Base-by-base conservation (phyloP, 768 basidiomycete species). In the Collybia nuda region DNA sequence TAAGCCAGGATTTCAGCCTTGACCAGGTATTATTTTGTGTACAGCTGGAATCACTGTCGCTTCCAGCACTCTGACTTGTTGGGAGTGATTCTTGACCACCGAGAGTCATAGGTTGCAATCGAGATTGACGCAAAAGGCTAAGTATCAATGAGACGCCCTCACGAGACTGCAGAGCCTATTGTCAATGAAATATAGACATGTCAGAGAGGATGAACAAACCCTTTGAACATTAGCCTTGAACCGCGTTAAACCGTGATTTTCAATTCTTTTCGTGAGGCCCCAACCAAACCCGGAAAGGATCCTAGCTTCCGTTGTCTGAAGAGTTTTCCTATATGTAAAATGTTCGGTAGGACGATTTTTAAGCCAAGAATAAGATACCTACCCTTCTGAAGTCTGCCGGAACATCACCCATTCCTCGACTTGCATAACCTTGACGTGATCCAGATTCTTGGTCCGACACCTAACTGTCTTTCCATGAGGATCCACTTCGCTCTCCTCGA, bases 401-500 rank as follows among this genome's bases (percentile, higher is more conserved):
- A 96, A 81, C 46, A 79, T 74, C 18, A 90, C 85, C 5, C 81
- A 82, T 68, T 98, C 95, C 55, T 92, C 84, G 28, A 96, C 87
- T 61, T 91, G 85, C 90, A 98, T 88, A 45, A 96, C 81, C 71
- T 94, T 96, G 62, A 92, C 86, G 69, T 95, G 90, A 66, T 96
- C 93, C 49, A 98, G 75, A 67, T 98, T 98, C 67, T 82, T 86
- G 15, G 95, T 96, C 52, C 77, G 75, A 59, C 90, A 93, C 52
- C 78, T 75, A 59, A 97, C 81, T 17, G 82, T 78, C 68, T 85
- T 84, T 26, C 86, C 89, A 48, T 84, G 73, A 3, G 90, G 86
- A 69, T 97, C 91, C 6, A 98, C 91, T 62, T 96, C 90, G 58
- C 88, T 96, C 74, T 95, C 90, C 67, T 98, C 95, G 52, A 98